A percentile compares a stretch with the other conserved stretches of the same genome.
Conservation (phyloP, 805 yeast genomes). For the Wickerhamomyces bovis region DNA sequence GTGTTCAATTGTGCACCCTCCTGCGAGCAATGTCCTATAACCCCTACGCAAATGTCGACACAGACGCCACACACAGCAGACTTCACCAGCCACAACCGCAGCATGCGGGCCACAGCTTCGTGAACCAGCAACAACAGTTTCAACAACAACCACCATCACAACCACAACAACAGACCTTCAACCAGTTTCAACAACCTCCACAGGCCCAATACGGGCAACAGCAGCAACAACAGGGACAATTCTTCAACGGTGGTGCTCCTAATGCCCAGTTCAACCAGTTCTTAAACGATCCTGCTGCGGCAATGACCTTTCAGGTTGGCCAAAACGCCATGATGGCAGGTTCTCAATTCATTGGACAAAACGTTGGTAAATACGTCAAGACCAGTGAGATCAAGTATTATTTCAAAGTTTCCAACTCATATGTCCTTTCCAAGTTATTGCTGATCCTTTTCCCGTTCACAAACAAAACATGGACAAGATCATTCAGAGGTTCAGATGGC, state of each 20-base stretch:
- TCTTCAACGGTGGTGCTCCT: slow-evolving; percentile 3
- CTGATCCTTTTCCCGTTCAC: slow-evolving; percentile 82
- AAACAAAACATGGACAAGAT: slow-evolving; percentile 77
- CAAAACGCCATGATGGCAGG: slow-evolving; percentile 79
- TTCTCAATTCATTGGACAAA: slow-evolving; percentile 68
- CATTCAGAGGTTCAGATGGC: slow-evolving; percentile 29
- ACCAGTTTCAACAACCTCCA: slow-evolving; percentile 24
- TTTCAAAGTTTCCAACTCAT: slow-evolving; percentile 86
- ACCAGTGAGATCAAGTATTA: slow-evolving; percentile 67
- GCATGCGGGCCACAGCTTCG: slow-evolving; percentile 15
- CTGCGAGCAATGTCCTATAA: slow-evolving; percentile 35
- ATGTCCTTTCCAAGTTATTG: slow-evolving; percentile 68
- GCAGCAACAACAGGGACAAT: slow-evolving; percentile 9
- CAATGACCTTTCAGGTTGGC: slow-evolving; percentile 84
- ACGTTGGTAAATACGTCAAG: slow-evolving; percentile 42
- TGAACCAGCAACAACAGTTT: slow-evolving; percentile 22
- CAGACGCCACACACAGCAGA: slow-evolving; percentile 13
- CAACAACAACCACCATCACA: slow-evolving; percentile 21
- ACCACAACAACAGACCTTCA: slow-evolving; percentile 10
- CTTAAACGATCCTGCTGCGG: slow-evolving; percentile 73
- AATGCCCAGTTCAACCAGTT: slow-evolving; percentile 29
- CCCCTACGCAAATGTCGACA: slow-evolving; percentile 35
- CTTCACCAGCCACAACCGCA: slow-evolving; percentile 19
- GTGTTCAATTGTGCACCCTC: too few relatives aligned
- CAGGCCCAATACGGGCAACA: slow-evolving; percentile 15